A percentile compares a stretch with the other conserved stretches of the same genome.
Conservation (phyloP, 2,329 filamentous ascomycete genomes). For the Pezicula radicicola region DNA sequence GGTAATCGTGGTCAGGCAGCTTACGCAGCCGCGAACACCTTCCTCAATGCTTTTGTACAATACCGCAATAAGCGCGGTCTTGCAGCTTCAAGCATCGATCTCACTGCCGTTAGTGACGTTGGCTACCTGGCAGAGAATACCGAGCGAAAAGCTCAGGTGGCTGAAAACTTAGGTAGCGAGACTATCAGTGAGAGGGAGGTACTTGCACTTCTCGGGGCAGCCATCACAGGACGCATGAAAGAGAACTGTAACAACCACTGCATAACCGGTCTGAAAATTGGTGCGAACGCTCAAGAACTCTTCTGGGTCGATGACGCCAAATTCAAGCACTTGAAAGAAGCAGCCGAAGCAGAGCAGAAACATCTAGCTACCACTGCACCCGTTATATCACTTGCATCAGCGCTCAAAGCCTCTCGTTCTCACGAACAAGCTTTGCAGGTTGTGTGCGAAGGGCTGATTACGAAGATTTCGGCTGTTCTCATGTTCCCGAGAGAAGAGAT, state of each 20-base stretch:
- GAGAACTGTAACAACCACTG: conserved; percentile 44
- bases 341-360: conserved; percentile 33
- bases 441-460: conserved; percentile 41
- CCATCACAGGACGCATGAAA: conserved; percentile 43
- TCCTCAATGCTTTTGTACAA: conserved; percentile 32
- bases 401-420: conserved; percentile 39
- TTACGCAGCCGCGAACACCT: conserved; percentile 37
- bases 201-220: conserved; percentile 48
- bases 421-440: conserved; percentile 42
- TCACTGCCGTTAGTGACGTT: conserved; percentile 26
- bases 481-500: conserved; percentile 48
- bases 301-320: conserved; percentile 55
- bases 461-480: conserved; percentile 45
- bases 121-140: conserved; percentile 23
- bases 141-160: conserved; percentile 18
- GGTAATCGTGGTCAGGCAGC: conserved; percentile 35
- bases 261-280: conserved; percentile 51
- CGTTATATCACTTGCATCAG: conserved; percentile 40
- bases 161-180: conserved; percentile 28
- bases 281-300: conserved; percentile 34
- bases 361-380: conserved; percentile 12
- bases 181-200: conserved; percentile 52
- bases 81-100: conserved; percentile 26
- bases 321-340: conserved; percentile 42
- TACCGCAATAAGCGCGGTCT: conserved; percentile 23